Evolutionary conservation across 1,139 yeast genomes (phyloP), one percentile per base, ranked within the genome.

Genomic region (Kluyveromyces marxianus): DNA sequence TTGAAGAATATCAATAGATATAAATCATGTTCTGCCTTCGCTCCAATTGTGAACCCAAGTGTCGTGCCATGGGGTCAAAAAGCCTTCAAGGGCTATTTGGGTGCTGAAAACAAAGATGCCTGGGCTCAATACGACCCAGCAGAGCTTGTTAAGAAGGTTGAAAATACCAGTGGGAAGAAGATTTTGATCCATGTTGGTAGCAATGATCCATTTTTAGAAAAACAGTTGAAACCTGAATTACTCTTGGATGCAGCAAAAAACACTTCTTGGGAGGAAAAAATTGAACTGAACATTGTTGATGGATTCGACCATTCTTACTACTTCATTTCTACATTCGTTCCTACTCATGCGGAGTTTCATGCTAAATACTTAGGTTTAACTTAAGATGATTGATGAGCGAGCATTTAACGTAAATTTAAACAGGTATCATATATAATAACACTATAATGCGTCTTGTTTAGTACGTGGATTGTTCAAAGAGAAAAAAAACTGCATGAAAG

Each of bases 221-320:
- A 66, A 30, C 95, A 88, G 65, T 74, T 92, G 59, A 77, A 81
- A 54, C 95, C 96, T 2, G 92, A 86, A 54, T 77, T 77, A 55
- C 72, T 92, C 25, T 75, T 72, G 6, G 76, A 74, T 37, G 95
- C 95, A 1, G 76, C 84, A 2, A 74, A 74, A 45, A 68, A 68
- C n/a, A 69, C 84, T 1, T 65, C 67, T 7, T 82, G 82, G 68
- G 77, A 77, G 48, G 85, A 81, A 3, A 73, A 77, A 46, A 72
- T 90, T 50, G 71, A 76, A 40, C 66, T 87, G 48, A 69, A 79
- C 35, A 63, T 79, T 41, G 96, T 78, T 29, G 90, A 85, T 3
- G 96, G 92, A 2, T 90, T 82, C 60, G 97, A 92, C 60, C 98
- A 92, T 62, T 83, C 90, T 44, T 92, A 90, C 69, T 92, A 77